These are phyloP conservation scores for Pichia exigua DNA, from an alignment of 805 yeast species.

Conservation along the genomic window DNA sequence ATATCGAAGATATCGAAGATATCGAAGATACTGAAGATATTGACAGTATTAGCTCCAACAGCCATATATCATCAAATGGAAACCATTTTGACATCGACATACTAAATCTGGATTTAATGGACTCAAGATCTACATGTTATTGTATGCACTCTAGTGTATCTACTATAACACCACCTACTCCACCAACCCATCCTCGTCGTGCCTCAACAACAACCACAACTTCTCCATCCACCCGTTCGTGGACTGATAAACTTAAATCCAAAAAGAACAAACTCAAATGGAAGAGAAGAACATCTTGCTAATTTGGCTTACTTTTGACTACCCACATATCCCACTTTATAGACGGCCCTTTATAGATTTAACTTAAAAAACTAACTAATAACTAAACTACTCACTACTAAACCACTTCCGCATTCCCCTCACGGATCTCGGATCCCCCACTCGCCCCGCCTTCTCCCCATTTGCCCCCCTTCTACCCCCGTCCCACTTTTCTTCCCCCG, in stretches of 20 bases:
- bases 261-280: slow-evolving; percentile 22
- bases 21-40: no score
- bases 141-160: not conserved
- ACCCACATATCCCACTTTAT: not conserved
- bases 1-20: no score
- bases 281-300: slow-evolving; percentile 18
- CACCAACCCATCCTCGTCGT: not conserved
- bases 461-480: not conserved
- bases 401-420: not conserved
- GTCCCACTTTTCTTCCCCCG: not conserved
- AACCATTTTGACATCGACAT: no score
- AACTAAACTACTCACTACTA: not conserved
- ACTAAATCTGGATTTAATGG: no score
- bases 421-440: not conserved
- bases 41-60: not conserved
- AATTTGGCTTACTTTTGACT: no score
- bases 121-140: no score
- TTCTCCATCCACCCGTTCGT: not conserved
- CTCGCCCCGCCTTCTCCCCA: not conserved
- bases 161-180: not conserved
- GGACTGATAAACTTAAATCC: not conserved
- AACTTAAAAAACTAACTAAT: no score
- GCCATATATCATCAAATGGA: not conserved
- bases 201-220: not conserved
- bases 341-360: not conserved